Base-by-base conservation (phyloP, 805 yeast species). In the Candida endomychidarum region DNA sequence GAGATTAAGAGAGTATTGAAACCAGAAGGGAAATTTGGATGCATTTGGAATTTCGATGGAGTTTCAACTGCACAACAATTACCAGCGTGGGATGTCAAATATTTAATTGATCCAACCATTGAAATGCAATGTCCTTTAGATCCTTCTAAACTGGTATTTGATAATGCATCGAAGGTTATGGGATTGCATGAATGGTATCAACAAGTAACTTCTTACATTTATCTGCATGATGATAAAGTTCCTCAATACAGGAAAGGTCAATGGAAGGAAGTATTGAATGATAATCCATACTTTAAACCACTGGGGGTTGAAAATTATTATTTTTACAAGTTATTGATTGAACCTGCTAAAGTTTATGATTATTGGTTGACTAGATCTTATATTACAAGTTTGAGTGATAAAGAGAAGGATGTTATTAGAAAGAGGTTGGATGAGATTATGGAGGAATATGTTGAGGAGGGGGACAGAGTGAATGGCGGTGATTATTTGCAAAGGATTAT, bases 11-110 rank as follows among this genome's bases (percentile, higher is more conserved):
- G 86, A 12, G 76, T 80, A 0, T 61, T 80, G 49, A 74, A 72
- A 45, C 56, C 60, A 4, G 54, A 52, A 6, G 83, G 82, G 0
- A 62, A 59, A 32, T 58, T 80, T 9, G 83, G 80, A 0, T 52
- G 78, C 17, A 68, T 80, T 40, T 80, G 86, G 86, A 80, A 80
- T 55, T 74, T 63, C 46, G 84, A 80, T 47, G 49, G 50, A 17
- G 52, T 53, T 7, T 36, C 54, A 4, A 20, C 18, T 16, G 42
- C 54, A 21, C 50, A 41, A 20, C 18, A 30, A 12, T n/a, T 31
- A n/a, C 18, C 37, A 7, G 29, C 33, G 9, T 21, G 34, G 20
- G 17, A 17, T 4, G 35, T 28, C 4, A 30, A 35, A 14, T 41
- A 35, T 29, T 18, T 47, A 7, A 6, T 41, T 6, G 48, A 47